Evolutionary conservation across 257 asterid species (phyloP), one percentile per base, ranked within the genome.

Genomic region (Solanum chilense): DNA sequence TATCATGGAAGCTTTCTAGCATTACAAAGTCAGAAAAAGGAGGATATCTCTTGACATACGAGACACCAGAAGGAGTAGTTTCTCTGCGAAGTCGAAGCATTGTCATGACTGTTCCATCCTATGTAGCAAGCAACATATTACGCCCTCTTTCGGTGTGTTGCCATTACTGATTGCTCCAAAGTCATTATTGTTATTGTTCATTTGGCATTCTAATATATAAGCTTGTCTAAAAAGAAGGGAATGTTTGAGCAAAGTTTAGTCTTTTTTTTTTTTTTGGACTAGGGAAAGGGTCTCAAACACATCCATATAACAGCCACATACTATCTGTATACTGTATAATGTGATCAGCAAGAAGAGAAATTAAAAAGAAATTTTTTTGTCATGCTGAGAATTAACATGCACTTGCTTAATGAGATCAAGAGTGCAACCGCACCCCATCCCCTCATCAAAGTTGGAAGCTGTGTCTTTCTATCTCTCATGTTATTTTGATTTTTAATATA

Each of bases 31-130:
- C 93, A 89, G 96, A 90, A 62, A 92, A 91, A 89, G 95, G 95
- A 86, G 92, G 90, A 76, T 95, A 94, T 89, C 87, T 37, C 52
- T 91, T 97, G 93, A 91, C 91, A 64, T 97, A 97, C 60, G 98
- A 95, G 88, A 97, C 99, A 84, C 98, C 98, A 60, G 90, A 86
- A 66, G 98, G 99, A 87, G 83, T 87, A 58, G 95, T 91, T 92
- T 88, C 94, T 83, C 86, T 97, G 91, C 91, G 85, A 93, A 93
- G 95, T 88, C 92, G 87, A 90, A 94, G 95, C 88, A 91, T 97
- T 62, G 97, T 95, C 85, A 91, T 97, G 98, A 93, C 98, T 88
- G 89, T 94, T 85, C 99, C 99, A 35, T 94, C 99, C 88, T 89
- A 95, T 68, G 93, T 94, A 86, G 98, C 99, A 68, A 92, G 98